phyloP scores from a whole-genome alignment of 148 eudicot genomes.

The Vaccinium myrtillus region DNA sequence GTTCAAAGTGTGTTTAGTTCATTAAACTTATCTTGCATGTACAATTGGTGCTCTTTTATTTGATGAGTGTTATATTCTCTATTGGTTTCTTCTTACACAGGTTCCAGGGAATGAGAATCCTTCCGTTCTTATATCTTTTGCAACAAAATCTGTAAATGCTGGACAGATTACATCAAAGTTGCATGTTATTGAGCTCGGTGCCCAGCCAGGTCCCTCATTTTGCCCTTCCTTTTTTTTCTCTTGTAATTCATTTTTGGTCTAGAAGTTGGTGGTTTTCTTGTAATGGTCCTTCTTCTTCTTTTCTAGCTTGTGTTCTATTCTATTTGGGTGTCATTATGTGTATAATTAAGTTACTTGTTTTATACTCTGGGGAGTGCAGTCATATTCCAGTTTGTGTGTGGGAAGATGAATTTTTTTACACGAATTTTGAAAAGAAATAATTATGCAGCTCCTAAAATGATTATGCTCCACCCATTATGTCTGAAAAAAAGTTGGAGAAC shows the following conservation, averaged over 20 bases:
- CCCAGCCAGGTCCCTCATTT: constrained; percentile 65
- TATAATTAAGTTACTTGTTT: neutral
- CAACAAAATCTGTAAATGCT: constrained; percentile 84
- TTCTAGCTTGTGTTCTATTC: neutral
- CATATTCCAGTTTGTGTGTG: neutral
- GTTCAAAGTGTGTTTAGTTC: constrained; percentile 48
- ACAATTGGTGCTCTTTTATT: neutral
- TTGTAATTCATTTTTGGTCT: neutral
- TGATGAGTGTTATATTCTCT: constrained; percentile 1
- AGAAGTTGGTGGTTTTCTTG: neutral
- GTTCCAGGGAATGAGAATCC: constrained; percentile 91
- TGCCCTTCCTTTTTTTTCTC: neutral
- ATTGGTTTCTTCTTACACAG: constrained; percentile 29
- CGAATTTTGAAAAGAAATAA: neutral
- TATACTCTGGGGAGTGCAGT: neutral
- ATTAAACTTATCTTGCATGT: constrained; percentile 4
- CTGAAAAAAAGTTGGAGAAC: neutral
- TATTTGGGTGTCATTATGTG: neutral
- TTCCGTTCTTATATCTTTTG: constrained; percentile 85
- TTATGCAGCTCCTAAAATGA: neutral
- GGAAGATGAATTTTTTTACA: neutral
- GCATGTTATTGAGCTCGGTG: constrained; percentile 97
- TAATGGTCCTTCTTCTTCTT: neutral
- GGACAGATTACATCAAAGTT: constrained; percentile 85
- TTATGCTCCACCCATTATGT: neutral